phyloP scores from a whole-genome alignment of 805 yeast species.

The Saturnispora besseyi region DNA sequence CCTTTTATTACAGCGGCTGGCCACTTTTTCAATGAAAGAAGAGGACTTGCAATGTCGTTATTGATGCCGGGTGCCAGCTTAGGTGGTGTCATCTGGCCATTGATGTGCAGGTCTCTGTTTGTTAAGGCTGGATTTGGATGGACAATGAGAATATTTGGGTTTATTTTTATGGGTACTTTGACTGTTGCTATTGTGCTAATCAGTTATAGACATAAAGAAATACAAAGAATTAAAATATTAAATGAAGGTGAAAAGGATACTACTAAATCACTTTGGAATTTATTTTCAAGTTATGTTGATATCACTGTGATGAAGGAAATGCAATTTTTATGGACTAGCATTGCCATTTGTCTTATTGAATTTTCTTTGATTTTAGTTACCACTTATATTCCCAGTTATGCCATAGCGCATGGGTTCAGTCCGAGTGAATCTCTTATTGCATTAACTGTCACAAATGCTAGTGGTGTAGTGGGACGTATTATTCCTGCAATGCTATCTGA shows the following conservation, averaged over 20 bases:
- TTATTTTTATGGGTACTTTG: constrained; percentile 32
- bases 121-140: constrained; percentile 45
- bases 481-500: constrained; percentile 40
- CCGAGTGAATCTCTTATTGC: constrained; percentile 34
- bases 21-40: constrained; percentile 50
- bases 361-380: constrained; percentile 42
- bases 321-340: constrained; percentile 32
- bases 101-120: constrained; percentile 43
- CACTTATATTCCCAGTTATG: constrained; percentile 52
- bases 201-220: constrained; percentile 21
- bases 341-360: constrained; percentile 40
- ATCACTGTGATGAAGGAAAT: constrained; percentile 33
- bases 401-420: constrained; percentile 38
- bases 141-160: constrained; percentile 49
- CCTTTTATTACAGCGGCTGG: constrained; percentile 42
- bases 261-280: constrained; percentile 10
- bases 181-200: constrained; percentile 27
- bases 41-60: constrained; percentile 54
- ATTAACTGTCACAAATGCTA: constrained; percentile 35
- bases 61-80: constrained; percentile 53
- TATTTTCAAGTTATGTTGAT: constrained; percentile 16
- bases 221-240: not conserved
- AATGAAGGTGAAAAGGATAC: constrained; percentile 11
- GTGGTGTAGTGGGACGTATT: constrained; percentile 38
- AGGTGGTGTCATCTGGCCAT: constrained; percentile 49